Conservation (phyloP, 345 rosid species). For the Euphorbia tirucalli region DNA sequence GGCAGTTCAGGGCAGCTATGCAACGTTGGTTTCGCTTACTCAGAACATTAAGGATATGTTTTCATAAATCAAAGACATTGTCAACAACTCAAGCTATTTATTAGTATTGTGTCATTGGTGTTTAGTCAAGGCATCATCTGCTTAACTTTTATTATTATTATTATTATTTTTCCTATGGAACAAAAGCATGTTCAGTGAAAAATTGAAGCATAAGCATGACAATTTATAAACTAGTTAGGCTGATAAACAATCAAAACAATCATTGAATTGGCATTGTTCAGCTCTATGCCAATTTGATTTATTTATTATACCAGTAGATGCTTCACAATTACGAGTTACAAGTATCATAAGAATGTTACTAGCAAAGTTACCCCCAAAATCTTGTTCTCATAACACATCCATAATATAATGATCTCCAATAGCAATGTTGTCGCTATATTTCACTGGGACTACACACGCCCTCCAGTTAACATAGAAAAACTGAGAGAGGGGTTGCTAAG, state of each 20-base stretch:
- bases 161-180: too few relatives aligned
- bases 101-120: background rate
- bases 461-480: background rate
- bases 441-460: background rate
- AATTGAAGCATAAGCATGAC: background rate
- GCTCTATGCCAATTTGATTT: background rate
- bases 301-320: background rate
- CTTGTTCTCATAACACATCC: background rate
- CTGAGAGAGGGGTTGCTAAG: background rate
- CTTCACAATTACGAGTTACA: background rate
- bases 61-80: background rate
- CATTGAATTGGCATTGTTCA: background rate
- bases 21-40: background rate
- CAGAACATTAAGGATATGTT: background rate
- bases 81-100: background rate
- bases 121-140: background rate
- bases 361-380: background rate
- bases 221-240: conserved; percentile 1
- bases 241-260: background rate
- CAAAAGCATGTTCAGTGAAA: background rate
- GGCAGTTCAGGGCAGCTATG: background rate
- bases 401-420: background rate
- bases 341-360: background rate
- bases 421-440: background rate
- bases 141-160: background rate